Evolutionary conservation across 2,329 filamentous ascomycete species (phyloP).

Genomic region (Fusarium torulosum): DNA sequence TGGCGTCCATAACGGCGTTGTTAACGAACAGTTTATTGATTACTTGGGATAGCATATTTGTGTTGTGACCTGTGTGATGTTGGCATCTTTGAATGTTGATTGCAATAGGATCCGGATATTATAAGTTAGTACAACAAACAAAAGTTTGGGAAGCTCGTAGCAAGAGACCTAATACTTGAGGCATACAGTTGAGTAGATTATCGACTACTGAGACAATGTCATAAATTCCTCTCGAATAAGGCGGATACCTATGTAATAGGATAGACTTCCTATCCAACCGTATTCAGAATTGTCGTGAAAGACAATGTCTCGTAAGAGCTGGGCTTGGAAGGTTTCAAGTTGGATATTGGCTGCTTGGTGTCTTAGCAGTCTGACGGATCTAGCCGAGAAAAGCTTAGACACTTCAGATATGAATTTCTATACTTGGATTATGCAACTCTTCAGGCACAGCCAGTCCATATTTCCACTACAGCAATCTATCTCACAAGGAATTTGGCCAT

Average conservation of each 20-base stretch:
- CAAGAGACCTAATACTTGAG: too few species aligned
- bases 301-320: background rate
- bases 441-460: slow-evolving; percentile 9
- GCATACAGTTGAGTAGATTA: too few species aligned
- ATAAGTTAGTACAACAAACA: too few species aligned
- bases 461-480: slow-evolving; percentile 2
- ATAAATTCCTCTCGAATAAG: too few species aligned
- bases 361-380: slow-evolving; percentile 12
- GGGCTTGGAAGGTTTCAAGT: background rate
- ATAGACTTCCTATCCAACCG: too few species aligned
- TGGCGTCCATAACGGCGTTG: slow-evolving; percentile 48
- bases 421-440: slow-evolving; percentile 24
- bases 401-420: slow-evolving; percentile 20
- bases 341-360: background rate
- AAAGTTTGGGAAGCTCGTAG: too few species aligned
- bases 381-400: slow-evolving; percentile 46
- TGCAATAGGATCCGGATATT: too few species aligned
- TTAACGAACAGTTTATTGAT: slow-evolving; percentile 46
- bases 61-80: background rate
- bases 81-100: background rate
- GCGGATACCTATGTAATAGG: too few species aligned
- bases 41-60: slow-evolving; percentile 1
- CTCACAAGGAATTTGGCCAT: slow-evolving; percentile 19
- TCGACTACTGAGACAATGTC: too few species aligned
- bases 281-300: background rate